phyloP scores from a whole-genome alignment of 169 alveolate species.

The Plasmodium yoelii region DNA sequence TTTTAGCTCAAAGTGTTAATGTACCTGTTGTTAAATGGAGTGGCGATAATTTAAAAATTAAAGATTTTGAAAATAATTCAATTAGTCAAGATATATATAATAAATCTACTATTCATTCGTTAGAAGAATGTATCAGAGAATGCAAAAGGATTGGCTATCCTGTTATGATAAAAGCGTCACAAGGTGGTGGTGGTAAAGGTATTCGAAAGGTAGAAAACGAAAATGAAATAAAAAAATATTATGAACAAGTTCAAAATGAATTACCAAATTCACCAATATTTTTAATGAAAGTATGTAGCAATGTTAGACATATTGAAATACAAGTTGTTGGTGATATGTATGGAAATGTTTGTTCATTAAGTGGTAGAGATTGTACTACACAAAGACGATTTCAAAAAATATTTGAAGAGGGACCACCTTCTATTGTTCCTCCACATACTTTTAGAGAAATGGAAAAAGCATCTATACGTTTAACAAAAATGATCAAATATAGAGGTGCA shows the following conservation, averaged over 20 bases:
- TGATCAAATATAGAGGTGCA: conserved; percentile 91
- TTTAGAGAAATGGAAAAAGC: conserved; percentile 91
- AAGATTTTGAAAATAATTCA: conserved; percentile 34
- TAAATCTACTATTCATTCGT: conserved; percentile 79
- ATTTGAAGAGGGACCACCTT: conserved; percentile 94
- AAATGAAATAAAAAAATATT: conserved; percentile 80
- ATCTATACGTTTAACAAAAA: conserved; percentile 91
- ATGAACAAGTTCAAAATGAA: conserved; percentile 84
- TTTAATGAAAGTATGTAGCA: conserved; percentile 84
- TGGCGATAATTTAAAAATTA: conserved; percentile 84
- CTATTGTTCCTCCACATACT: conserved; percentile 85
- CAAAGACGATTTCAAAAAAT: conserved; percentile 95
- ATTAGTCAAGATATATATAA: conserved; percentile 55
- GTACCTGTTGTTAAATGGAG: conserved; percentile 95
- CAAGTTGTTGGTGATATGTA: conserved; percentile 92
- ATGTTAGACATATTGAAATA: conserved; percentile 92
- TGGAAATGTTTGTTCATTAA: conserved; percentile 91
- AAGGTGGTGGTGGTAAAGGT: conserved; percentile 98
- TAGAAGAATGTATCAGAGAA: conserved; percentile 87
- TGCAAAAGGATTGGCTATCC: conserved; percentile 95
- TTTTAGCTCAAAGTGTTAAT: conserved; percentile 93
- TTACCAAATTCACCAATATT: conserved; percentile 86
- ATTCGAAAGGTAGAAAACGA: conserved; percentile 87
- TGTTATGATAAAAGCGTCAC: conserved; percentile 95
- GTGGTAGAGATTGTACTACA: conserved; percentile 94